Percentiles rank a stretch among this genome's conserved stretches.
These are phyloP conservation scores for Anisodus tanguticus DNA, from an alignment of 257 asterid species.

Conservation along the genomic window DNA sequence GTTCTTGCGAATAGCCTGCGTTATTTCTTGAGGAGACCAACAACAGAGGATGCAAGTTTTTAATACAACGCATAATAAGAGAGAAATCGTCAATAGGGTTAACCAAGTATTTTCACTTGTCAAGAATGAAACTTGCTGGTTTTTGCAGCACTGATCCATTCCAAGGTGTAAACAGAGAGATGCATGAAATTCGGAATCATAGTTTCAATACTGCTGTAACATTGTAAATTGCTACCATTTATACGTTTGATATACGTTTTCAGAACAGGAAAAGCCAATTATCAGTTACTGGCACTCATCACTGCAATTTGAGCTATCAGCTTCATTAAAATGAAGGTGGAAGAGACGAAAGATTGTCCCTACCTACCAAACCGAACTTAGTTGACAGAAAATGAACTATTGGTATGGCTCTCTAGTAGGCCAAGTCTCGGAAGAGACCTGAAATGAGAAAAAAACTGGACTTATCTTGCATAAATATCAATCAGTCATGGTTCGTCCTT, in stretches of 20 bases:
- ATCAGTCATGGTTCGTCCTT: background rate
- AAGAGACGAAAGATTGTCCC: background rate
- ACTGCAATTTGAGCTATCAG: background rate
- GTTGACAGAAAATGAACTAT: background rate
- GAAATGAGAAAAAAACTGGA: background rate
- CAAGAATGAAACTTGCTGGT: background rate
- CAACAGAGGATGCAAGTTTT: constrained; percentile 87
- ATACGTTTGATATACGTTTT: background rate
- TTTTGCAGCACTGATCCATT: background rate
- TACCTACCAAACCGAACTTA: background rate
- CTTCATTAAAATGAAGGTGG: background rate
- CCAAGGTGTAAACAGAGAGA: constrained; percentile 27
- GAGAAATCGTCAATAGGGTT: background rate
- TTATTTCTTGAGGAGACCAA: constrained; percentile 83
- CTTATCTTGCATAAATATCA: background rate
- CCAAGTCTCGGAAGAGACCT: background rate
- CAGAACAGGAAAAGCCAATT: background rate
- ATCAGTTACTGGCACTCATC: background rate
- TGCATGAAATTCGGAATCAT: constrained; percentile 28
- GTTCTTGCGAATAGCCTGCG: constrained; percentile 86
- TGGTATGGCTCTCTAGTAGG: background rate
- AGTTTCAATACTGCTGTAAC: constrained; percentile 15
- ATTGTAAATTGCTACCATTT: constrained; percentile 12
- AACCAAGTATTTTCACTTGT: background rate
- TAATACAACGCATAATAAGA: constrained; percentile 39